Percentiles rank a stretch among this genome's conserved stretches.
These are phyloP conservation scores for Ambrosia hybrid DNA, from an alignment of 140 eudicot species.

Conservation along the genomic window DNA sequence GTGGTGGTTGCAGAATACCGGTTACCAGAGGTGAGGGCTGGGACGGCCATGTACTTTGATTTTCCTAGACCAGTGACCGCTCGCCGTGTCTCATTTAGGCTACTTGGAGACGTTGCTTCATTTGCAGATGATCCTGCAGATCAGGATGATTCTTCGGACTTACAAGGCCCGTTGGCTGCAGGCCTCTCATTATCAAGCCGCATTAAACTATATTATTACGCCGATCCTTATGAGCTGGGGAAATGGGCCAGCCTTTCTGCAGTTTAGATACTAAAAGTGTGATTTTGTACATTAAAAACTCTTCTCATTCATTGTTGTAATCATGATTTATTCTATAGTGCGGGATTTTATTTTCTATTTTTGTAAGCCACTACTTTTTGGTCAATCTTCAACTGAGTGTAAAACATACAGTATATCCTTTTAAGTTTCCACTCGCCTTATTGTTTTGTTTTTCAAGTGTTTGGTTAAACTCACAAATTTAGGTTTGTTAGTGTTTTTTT, in stretches of 20 bases:
- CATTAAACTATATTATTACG: conserved; percentile 72
- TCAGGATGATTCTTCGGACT: conserved; percentile 62
- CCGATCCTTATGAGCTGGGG: conserved; percentile 89
- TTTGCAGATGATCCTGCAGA: conserved; percentile 83
- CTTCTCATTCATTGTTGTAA: conserved; percentile 33
- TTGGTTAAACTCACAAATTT: background rate
- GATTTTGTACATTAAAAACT: conserved; percentile 8
- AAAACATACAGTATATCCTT: background rate
- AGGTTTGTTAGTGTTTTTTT: no score
- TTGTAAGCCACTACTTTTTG: background rate
- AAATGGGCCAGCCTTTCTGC: conserved; percentile 97
- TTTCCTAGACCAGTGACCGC: conserved; percentile 71
- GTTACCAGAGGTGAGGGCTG: conserved; percentile 79
- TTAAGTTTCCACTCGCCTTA: background rate
- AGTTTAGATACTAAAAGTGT: conserved; percentile 35
- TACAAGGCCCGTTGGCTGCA: conserved; percentile 47
- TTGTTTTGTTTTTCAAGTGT: background rate
- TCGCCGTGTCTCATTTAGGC: conserved; percentile 60
- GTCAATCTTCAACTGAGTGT: background rate
- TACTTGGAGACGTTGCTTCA: conserved; percentile 78
- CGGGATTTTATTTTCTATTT: background rate
- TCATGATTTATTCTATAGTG: conserved; percentile 7
- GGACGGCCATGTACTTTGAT: conserved; percentile 89
- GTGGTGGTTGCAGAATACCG: conserved; percentile 76
- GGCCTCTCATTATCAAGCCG: conserved; percentile 75